phyloP scores from a whole-genome alignment of 148 eudicot species.

The Diospyros kaki region DNA sequence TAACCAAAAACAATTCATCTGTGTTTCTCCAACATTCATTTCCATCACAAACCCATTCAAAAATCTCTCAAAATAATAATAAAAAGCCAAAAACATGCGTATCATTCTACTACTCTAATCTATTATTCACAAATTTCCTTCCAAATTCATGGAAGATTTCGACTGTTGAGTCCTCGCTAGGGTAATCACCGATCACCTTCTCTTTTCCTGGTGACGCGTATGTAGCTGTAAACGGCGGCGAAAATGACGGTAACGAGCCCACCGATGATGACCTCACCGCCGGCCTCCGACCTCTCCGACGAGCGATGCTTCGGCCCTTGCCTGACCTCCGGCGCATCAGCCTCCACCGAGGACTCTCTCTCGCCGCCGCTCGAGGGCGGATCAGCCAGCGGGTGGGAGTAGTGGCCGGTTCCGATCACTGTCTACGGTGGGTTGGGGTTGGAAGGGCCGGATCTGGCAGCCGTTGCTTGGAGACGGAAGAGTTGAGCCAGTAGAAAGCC shows the following conservation, averaged over 20 bases:
- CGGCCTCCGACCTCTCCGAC: conserved; percentile 39
- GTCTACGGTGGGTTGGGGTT: background rate
- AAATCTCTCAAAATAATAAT: too few species aligned
- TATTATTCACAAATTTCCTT: conserved; percentile 4
- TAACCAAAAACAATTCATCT: too few species aligned
- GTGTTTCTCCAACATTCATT: background rate
- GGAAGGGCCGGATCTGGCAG: conserved; percentile 5
- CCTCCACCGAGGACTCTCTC: background rate
- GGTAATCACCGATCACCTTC: background rate
- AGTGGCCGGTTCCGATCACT: background rate
- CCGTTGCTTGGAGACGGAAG: conserved; percentile 13
- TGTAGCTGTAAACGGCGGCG: conserved; percentile 46
- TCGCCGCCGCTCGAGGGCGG: conserved; percentile 9
- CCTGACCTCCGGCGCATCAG: conserved; percentile 25
- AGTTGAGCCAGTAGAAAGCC: conserved; percentile 7
- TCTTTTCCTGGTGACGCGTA: conserved; percentile 37
- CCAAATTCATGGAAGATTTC: too few species aligned
- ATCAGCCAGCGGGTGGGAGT: background rate
- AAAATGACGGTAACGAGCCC: conserved; percentile 43
- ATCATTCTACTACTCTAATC: background rate
- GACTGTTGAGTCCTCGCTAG: too few species aligned
- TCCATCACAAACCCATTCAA: too few species aligned
- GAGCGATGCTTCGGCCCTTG: conserved; percentile 25
- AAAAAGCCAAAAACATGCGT: too few species aligned
- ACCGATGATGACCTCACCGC: conserved; percentile 49